Evolutionary conservation across 352 stramenopile genomes (phyloP), one percentile per base, ranked within the genome.

Genomic region (Blastocystis sp.): DNA sequence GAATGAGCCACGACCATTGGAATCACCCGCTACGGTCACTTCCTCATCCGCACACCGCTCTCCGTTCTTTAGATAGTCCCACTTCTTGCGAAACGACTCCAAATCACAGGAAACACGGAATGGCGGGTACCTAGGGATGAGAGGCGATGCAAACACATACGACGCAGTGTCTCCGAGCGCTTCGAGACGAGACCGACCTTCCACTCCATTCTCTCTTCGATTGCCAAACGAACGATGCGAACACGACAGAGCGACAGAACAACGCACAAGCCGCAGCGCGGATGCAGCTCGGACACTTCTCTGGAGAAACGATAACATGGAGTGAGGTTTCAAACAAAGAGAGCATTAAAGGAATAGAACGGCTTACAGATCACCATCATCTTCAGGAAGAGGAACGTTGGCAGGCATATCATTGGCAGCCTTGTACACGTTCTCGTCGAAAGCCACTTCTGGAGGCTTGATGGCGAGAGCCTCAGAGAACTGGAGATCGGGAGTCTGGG

Each of bases 71-170:
- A 95, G 87, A 18, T 92, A 91, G 87, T 94, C 90, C 86, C 89
- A 94, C 87, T 94, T 94, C 84, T 94, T 91, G 24, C 92, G 91
- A 40, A 76, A 85, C 14, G 69, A 56, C 16, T 38, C 24, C 29
- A 85, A 32, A 61, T 32, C 46, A 42, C 29, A 54, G 24, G 57
- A 64, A 42, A 61, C 59, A 49, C 42, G 57, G 21, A 85, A 85
- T 9, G 1, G 40, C 34, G 75, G 75, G 75, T 85, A 85, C 24
- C 75, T 85, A 64, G 21, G 34, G 16, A 29, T 63, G 8, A 63
- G 9, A 27, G 9, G 0, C n/a, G 34, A 16, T 0, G 8, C 44
- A 24, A 27, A 18, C 14, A 9, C n/a, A 8, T 64, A 81, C 69
- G n/a, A 64, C 11, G 69, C 69, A 48, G 49, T 48, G 16, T 63